A percentile compares a stretch with the other conserved stretches of the same genome.
These are phyloP conservation scores for Eucalyptus erythrocorys DNA, from an alignment of 345 rosid species.

Conservation along the genomic window DNA sequence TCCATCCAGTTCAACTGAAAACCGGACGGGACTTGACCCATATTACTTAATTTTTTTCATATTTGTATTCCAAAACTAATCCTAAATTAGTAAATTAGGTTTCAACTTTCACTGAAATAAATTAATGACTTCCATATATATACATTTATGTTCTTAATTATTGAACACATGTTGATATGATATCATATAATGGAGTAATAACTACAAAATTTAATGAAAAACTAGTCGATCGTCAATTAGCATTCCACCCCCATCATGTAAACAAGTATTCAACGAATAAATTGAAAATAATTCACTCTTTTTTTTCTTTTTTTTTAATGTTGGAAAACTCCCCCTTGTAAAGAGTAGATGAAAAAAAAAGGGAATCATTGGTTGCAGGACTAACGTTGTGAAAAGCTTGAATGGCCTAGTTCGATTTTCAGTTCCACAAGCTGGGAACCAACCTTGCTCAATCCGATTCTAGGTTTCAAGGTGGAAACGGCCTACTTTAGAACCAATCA, in stretches of 20 bases:
- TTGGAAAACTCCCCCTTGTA: background rate
- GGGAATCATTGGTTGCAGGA: background rate
- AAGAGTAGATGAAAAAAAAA: background rate
- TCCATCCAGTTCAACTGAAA: accelerated
- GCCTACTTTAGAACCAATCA: background rate
- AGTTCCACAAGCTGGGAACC: background rate
- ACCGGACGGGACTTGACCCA: background rate
- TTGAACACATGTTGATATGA: background rate
- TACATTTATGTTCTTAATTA: background rate
- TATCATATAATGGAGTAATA: background rate
- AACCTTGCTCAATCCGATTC: accelerated
- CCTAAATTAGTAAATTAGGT: background rate
- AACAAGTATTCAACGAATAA: background rate
- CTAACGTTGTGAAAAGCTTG: too few relatives aligned
- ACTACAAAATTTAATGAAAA: background rate
- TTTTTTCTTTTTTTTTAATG: background rate
- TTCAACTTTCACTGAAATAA: background rate
- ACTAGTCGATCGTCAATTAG: background rate
- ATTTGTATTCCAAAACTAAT: background rate
- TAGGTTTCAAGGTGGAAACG: accelerated
- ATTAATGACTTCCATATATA: background rate
- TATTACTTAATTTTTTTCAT: background rate
- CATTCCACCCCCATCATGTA: background rate
- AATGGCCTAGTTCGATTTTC: accelerated
- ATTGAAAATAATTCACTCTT: background rate